Evolutionary conservation across 495 filamentous ascomycete genomes (phyloP).

Genomic region (Tuber calosporum): DNA sequence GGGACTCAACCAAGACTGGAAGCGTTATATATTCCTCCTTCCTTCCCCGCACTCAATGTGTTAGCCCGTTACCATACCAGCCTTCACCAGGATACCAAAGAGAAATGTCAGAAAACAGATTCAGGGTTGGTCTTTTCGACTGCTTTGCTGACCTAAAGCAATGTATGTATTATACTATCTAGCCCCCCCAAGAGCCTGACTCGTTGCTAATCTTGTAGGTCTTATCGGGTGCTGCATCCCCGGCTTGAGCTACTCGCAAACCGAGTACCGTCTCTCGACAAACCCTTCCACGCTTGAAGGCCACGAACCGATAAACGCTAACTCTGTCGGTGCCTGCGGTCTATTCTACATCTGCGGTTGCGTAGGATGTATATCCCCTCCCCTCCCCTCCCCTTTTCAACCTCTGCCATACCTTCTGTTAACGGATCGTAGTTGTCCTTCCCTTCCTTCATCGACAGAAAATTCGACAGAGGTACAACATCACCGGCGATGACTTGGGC

Average conservation of each 20-base stretch:
- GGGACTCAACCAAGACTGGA: neutral
- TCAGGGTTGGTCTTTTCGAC: neutral
- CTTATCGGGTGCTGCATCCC: slow-evolving; percentile 1
- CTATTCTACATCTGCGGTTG: neutral
- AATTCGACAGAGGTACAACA: neutral
- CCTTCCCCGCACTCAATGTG: neutral
- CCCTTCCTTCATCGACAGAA: neutral
- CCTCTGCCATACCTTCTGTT: neutral
- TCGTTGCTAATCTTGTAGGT: neutral
- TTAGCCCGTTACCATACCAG: neutral
- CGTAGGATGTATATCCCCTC: neutral
- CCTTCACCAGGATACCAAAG: neutral
- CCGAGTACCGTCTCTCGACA: neutral
- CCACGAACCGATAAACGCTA: neutral
- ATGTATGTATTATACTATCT: neutral
- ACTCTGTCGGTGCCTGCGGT: neutral
- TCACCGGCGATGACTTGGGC: neutral
- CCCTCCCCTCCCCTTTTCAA: too few species aligned
- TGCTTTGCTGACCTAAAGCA: neutral
- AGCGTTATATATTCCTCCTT: neutral
- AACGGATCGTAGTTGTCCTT: neutral
- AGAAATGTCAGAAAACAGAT: neutral
- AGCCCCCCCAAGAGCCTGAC: neutral
- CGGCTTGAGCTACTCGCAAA: neutral
- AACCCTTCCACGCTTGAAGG: neutral